Base-by-base conservation (phyloP, 805 yeast species). In the Suhomyces tanzawaensis region DNA sequence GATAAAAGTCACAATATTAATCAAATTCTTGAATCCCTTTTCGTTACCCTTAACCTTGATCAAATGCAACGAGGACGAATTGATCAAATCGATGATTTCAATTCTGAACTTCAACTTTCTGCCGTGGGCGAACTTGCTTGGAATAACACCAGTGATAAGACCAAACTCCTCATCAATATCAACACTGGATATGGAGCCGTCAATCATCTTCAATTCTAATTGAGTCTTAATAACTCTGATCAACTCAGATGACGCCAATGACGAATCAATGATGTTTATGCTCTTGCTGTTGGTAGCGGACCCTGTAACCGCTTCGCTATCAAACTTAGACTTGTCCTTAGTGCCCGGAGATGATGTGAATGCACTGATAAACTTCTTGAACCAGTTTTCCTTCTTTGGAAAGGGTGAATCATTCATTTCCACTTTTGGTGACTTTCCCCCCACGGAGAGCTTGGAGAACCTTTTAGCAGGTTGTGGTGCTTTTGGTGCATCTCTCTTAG, bases 51-150 rank as follows among this genome's bases (percentile, higher is more conserved):
- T 72, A 18, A 62, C 51, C 49, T 66, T 69, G 19, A 57, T 57
- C 33, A 76, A 51, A 41, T 64, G 68, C 36, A 75, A 63, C 13
- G 71, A 62, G 15, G 72, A 60, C 19, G 64, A 47, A 38, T 62
- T 58, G 7, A 55, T 52, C 32, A 66, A 60, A 37, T 64, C 70
- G 21, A 66, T 58, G 23, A 73, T 62, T 37, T 57, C 66, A 17
- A 76, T 70, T 47, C 64, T 65, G 46, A 76, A 76, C 45, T 61
- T 67, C 47, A 76, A 57, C 40, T 72, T 73, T 40, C 74, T 61
- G 9, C 76, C 74, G 32, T 60, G 52, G 2, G 76, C 69, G 47
- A 57, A 72, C 27, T 63, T 61, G 11, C 72, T 52, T n/a, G 80
- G 78, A 12, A 76, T 65, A 13, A 62, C 57, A 2, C 79, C 79